phyloP scores from a whole-genome alignment of 257 asterid genomes.

The Solanum sejunctum region DNA sequence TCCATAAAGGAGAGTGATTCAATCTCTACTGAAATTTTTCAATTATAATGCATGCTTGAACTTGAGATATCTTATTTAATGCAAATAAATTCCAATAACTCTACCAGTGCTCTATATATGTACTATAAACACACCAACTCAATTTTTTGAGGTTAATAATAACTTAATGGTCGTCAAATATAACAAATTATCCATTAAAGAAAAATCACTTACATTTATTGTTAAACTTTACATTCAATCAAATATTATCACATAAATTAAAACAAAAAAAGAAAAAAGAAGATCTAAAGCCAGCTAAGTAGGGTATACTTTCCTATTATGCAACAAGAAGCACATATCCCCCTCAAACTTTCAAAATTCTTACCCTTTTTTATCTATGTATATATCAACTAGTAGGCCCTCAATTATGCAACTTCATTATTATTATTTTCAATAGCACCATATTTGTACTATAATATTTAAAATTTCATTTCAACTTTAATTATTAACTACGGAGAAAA shows the following conservation, averaged over 20 bases:
- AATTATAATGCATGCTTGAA: neutral
- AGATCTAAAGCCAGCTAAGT: neutral
- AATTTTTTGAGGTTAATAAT: neutral
- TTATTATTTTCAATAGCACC: neutral
- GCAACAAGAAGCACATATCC: neutral
- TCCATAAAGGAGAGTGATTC: neutral
- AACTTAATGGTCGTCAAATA: neutral
- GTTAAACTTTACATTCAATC: rapidly evolving
- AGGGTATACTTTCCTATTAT: conserved; percentile 2
- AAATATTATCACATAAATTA: neutral
- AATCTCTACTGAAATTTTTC: neutral
- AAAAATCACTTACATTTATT: neutral
- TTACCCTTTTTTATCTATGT: neutral
- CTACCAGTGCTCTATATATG: neutral
- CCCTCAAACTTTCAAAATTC: neutral
- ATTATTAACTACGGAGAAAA: neutral
- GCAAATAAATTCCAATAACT: neutral
- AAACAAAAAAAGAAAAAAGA: neutral
- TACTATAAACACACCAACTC: neutral
- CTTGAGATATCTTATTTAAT: neutral
- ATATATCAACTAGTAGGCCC: neutral
- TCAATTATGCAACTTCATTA: neutral
- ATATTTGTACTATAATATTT: neutral
- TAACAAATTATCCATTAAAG: neutral
- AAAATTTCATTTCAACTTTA: neutral